phyloP scores from a whole-genome alignment of 306 rosid species.

The Gynostemma pentaphyllum region DNA sequence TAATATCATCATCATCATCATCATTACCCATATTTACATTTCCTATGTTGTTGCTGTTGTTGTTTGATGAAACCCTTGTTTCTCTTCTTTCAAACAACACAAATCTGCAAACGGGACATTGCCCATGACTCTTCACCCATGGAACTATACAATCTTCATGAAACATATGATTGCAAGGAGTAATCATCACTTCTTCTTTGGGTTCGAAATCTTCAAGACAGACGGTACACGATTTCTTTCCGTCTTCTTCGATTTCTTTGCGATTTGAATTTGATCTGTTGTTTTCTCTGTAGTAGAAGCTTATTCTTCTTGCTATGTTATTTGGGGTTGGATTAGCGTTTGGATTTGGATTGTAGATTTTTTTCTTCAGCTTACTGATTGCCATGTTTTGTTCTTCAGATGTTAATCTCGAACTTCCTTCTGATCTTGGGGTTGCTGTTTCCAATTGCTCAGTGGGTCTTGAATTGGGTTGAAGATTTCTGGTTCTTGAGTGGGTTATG shows the following conservation, averaged over 20 bases:
- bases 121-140: slow-evolving; percentile 54
- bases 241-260: slow-evolving; percentile 28
- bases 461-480: slow-evolving; percentile 10
- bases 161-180: slow-evolving; percentile 84
- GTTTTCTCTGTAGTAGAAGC: slow-evolving; percentile 40
- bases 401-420: slow-evolving; percentile 24
- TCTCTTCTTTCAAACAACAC: slow-evolving; percentile 23
- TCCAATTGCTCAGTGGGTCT: slow-evolving; percentile 21
- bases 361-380: slow-evolving; percentile 42
- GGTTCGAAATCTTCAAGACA: slow-evolving; percentile 78
- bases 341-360: slow-evolving; percentile 48
- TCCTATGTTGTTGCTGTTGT: neutral
- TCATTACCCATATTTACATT: slow-evolving; percentile 10
- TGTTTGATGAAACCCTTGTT: slow-evolving; percentile 10
- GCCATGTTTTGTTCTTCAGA: slow-evolving; percentile 24
- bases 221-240: slow-evolving; percentile 46
- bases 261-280: neutral
- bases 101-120: slow-evolving; percentile 71
- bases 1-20: slow-evolving; percentile 19
- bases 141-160: slow-evolving; percentile 80
- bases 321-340: too few species aligned
- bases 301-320: slow-evolving; percentile 20
- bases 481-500: neutral
- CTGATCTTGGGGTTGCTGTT: slow-evolving; percentile 4
- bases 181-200: slow-evolving; percentile 46